These are phyloP conservation scores for Lentinus brumalis DNA, from an alignment of 768 basidiomycete species.

Conservation along the genomic window DNA sequence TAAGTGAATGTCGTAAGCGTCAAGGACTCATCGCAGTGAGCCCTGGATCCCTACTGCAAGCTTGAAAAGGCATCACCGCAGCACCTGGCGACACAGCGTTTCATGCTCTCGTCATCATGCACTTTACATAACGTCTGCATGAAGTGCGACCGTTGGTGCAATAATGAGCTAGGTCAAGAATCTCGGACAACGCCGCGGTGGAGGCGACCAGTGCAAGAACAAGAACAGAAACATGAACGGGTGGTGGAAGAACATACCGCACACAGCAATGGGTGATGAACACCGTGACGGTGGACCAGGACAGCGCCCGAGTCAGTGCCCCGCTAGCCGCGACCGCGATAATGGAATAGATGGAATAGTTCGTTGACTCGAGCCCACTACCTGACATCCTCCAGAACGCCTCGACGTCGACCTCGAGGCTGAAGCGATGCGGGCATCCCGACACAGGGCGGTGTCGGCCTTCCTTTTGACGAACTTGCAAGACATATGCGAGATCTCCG, in stretches of 20 bases:
- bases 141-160: slow-evolving; percentile 3
- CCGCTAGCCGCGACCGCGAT: neutral
- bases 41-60: slow-evolving; percentile 3
- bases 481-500: neutral
- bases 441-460: neutral
- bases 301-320: slow-evolving; percentile 6
- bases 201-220: neutral
- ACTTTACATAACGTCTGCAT: slow-evolving; percentile 9
- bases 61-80: slow-evolving; percentile 6
- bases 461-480: neutral
- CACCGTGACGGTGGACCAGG: neutral
- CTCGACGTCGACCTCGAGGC: slow-evolving; percentile 4
- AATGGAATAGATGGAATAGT: slow-evolving; percentile 3
- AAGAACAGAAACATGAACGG: neutral
- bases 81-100: slow-evolving; percentile 7
- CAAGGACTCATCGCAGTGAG: neutral
- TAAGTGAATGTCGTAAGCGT: neutral
- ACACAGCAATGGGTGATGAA: slow-evolving; percentile 12
- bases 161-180: neutral
- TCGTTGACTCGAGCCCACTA: slow-evolving; percentile 11
- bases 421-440: neutral
- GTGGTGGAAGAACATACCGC: neutral
- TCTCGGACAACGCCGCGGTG: neutral
- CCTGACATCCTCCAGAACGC: neutral
- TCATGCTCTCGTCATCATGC: slow-evolving; percentile 8